These are phyloP conservation scores for Cucumis hystrix DNA, from an alignment of 306 rosid species.

Conservation along the genomic window DNA sequence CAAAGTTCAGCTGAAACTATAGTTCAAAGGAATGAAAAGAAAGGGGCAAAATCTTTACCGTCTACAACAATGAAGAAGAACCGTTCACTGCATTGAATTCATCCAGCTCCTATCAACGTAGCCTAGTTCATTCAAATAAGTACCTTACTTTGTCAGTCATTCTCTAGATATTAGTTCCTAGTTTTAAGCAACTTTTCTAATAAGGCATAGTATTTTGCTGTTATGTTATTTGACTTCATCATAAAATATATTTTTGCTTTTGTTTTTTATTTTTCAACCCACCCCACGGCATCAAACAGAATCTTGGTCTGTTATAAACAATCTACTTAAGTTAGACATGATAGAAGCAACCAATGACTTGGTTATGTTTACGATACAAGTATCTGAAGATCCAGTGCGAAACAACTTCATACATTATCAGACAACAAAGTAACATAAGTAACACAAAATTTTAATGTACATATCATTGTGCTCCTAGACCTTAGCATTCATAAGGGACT, in stretches of 20 bases:
- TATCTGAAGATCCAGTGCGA: background rate
- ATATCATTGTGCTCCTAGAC: slow-evolving; percentile 9
- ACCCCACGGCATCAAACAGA: background rate
- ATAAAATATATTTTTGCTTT: background rate
- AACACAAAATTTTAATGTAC: background rate
- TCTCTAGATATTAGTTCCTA: background rate
- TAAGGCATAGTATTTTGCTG: background rate
- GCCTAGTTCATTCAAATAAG: slow-evolving; percentile 3
- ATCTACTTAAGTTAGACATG: background rate
- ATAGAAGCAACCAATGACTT: background rate
- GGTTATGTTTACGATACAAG: background rate
- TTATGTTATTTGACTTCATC: background rate
- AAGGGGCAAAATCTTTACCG: slow-evolving; percentile 6
- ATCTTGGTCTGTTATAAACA: background rate
- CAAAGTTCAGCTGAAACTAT: background rate
- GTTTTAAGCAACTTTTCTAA: slow-evolving; percentile 2
- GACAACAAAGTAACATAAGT: background rate
- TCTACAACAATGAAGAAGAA: background rate
- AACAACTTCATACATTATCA: background rate
- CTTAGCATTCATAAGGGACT: slow-evolving; percentile 31
- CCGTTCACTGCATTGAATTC: background rate
- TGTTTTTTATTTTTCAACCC: background rate
- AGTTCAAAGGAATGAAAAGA: slow-evolving; percentile 7
- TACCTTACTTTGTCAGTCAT: background rate
- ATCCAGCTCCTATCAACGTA: background rate